Conservation (phyloP, 768 basidiomycete species). For the Phallus indusiatus region DNA sequence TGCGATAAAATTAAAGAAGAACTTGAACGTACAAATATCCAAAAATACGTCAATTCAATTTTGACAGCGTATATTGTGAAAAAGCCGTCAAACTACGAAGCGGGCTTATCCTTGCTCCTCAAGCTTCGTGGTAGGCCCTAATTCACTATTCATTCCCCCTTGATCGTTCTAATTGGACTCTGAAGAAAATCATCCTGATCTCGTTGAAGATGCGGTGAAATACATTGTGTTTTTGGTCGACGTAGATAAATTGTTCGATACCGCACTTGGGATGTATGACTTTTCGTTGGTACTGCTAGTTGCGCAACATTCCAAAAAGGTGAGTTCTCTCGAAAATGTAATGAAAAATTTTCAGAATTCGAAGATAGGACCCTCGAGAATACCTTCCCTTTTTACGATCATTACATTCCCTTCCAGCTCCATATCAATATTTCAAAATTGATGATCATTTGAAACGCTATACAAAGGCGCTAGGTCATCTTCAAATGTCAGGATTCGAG, state of each 20-base stretch:
- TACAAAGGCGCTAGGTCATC: slow-evolving; percentile 62
- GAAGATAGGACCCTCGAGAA: slow-evolving; percentile 84
- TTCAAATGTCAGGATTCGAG: slow-evolving; percentile 59
- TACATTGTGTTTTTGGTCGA: slow-evolving; percentile 98
- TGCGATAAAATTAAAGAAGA: slow-evolving; percentile 71
- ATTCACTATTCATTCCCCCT: background rate
- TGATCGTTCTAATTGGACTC: background rate
- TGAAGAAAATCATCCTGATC: slow-evolving; percentile 49
- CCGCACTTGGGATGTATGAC: slow-evolving; percentile 98
- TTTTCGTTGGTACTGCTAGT: slow-evolving; percentile 93
- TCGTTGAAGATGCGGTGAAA: slow-evolving; percentile 95
- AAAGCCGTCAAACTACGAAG: slow-evolving; percentile 82
- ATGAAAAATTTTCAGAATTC: background rate
- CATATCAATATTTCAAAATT: slow-evolving; percentile 83
- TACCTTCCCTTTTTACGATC: slow-evolving; percentile 96
- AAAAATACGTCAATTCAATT: slow-evolving; percentile 82
- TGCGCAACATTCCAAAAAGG: slow-evolving; percentile 96
- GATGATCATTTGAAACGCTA: slow-evolving; percentile 84
- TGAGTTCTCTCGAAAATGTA: slow-evolving; percentile 19
- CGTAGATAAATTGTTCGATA: slow-evolving; percentile 83
- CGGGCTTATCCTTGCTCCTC: slow-evolving; percentile 66
- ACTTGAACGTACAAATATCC: slow-evolving; percentile 62
- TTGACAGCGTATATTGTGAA: slow-evolving; percentile 91
- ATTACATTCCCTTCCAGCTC: slow-evolving; percentile 65
- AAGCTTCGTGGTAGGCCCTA: slow-evolving; percentile 58